Percentiles rank a stretch among this genome's conserved stretches.
These are phyloP conservation scores for Tolypocladium cylindrosporum DNA, from an alignment of 2,329 filamentous ascomycete species.

Conservation along the genomic window DNA sequence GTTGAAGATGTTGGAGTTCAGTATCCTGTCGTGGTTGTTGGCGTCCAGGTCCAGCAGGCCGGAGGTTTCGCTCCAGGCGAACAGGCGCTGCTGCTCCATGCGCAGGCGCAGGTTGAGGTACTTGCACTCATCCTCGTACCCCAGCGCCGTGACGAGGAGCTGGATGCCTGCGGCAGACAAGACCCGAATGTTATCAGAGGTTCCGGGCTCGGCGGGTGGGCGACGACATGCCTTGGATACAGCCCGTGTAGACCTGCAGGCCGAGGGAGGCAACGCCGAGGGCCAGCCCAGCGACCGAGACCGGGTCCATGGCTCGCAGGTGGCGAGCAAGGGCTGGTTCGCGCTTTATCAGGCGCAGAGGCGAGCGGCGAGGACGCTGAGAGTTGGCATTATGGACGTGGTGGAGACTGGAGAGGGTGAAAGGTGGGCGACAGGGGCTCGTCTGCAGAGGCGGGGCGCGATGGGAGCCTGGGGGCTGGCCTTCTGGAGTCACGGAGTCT, in stretches of 20 bases:
- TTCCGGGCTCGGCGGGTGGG: neutral
- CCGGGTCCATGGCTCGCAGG: constrained; percentile 26
- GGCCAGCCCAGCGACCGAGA: constrained; percentile 30
- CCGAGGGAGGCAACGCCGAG: constrained; percentile 34
- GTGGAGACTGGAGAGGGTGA: neutral
- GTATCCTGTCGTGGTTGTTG: constrained; percentile 28
- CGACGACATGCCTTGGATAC: constrained; percentile 28
- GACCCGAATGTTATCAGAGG: neutral
- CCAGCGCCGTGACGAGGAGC: constrained; percentile 35
- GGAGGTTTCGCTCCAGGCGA: constrained; percentile 39
- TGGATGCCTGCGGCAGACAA: constrained; percentile 26
- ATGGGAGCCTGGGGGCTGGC: neutral
- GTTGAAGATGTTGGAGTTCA: constrained; percentile 36
- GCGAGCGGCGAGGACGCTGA: neutral
- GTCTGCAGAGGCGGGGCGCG: neutral
- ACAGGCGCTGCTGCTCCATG: constrained; percentile 40
- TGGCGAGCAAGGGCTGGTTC: neutral
- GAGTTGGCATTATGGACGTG: neutral
- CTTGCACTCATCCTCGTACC: constrained; percentile 36
- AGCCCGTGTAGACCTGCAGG: constrained; percentile 35
- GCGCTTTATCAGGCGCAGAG: neutral
- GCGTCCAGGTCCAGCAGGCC: constrained; percentile 33
- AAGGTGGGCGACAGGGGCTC: neutral
- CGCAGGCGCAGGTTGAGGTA: constrained; percentile 37
- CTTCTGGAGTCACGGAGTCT: neutral